Conservation (phyloP, 108 stramenopile genomes). For the Nitzschia inconspicua region DNA sequence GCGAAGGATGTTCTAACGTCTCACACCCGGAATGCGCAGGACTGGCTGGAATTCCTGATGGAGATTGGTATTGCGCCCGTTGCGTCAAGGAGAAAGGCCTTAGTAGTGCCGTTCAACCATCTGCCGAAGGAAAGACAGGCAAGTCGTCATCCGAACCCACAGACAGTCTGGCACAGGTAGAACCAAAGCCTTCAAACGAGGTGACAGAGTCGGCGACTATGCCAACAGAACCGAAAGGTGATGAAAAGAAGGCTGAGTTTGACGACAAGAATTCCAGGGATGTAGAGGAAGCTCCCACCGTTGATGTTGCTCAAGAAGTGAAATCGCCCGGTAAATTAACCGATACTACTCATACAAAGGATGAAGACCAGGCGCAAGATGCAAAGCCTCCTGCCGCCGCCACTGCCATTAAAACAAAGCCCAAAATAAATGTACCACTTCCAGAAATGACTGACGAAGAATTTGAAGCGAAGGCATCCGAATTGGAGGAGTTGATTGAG, state of each 20-base stretch:
- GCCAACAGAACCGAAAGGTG: not conserved
- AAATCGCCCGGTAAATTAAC: too few relatives aligned
- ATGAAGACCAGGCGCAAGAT: too few relatives aligned
- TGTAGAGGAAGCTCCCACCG: too few relatives aligned
- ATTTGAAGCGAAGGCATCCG: not conserved
- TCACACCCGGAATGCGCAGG: constrained; percentile 44
- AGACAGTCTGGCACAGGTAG: not conserved
- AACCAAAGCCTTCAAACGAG: not conserved
- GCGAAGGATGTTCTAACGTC: constrained; percentile 59
- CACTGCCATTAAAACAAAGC: not conserved
- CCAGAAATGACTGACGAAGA: constrained; percentile 2
- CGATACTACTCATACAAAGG: too few relatives aligned
- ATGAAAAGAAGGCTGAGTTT: not conserved
- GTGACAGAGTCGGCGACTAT: not conserved
- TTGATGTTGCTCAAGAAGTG: too few relatives aligned
- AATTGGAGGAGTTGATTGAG: not conserved
- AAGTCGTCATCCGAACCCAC: not conserved
- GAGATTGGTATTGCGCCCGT: constrained; percentile 55
- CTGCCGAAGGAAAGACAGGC: too few relatives aligned
- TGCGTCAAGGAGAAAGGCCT: constrained; percentile 9
- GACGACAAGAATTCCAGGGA: not conserved
- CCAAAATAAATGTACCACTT: not conserved
- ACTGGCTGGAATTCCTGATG: constrained; percentile 43
- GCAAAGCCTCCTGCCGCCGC: not conserved
- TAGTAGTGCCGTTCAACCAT: not conserved